Evolutionary conservation across 1,284 basidiomycete genomes (phyloP), one percentile per base, ranked within the genome.

Genomic region (Irpex sp.): DNA sequence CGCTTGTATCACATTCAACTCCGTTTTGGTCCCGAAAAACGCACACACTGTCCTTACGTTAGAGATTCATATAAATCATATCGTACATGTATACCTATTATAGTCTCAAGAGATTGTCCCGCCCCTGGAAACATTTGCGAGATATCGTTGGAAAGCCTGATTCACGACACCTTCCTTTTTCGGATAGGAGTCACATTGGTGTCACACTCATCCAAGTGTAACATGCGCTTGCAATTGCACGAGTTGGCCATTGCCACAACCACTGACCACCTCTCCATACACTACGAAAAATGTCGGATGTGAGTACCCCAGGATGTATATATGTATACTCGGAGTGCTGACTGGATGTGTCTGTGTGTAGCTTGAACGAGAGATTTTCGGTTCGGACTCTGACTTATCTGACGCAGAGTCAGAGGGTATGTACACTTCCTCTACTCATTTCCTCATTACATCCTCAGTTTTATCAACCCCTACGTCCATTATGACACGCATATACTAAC

Each of bases 351-450:
- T 54, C 7, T 33, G 6, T 54, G n/a, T 45, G 12, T 36, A 54
- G 52, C 82, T 87, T 57, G 85, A 82, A 63, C 82, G 83, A 65
- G 82, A 88, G 73, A 85, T 93, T 67, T 91, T 91, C 67, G 90
- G 89, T 45, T 86, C 84, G 28, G 88, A 89, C 68, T 92, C 90
- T 1, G 91, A 93, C 66, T 81, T 91, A 0, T 84, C 83, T 0
- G 87, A 90, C 63, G 88, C 52, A 4, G 62, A 63, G 56, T 61
- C 90, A 60, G 87, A 89, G 49, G 85, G 86, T 73, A 72, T 49
- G 73, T 65, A 36, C 58, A 9, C 47, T 10, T 58, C 19, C 7
- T 37, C 10, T 33, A 33, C 35, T 36, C 14, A 49, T 16, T 36
- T 33, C 49, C 49, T 47, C 39, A 42, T 42, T 42, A 3, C 12